phyloP scores from a whole-genome alignment of 805 yeast genomes.

The Yamadazyma akitaensis region DNA sequence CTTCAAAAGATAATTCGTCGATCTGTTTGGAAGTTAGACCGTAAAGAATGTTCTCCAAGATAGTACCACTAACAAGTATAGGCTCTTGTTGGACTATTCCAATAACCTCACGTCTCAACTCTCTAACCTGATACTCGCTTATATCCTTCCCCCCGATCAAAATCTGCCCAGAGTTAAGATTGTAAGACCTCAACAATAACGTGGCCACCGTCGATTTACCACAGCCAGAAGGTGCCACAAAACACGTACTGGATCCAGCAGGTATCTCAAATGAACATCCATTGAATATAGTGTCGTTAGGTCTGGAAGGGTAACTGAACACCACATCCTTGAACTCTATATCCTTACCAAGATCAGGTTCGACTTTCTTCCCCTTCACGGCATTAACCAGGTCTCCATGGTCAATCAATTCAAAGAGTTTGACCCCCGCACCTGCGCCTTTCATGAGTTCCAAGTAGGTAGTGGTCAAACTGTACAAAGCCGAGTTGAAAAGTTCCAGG shows the following conservation, averaged over 20 bases:
- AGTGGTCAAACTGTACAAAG: constrained; percentile 43
- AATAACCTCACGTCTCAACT: constrained; percentile 46
- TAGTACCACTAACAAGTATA: constrained; percentile 51
- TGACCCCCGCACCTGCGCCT: constrained; percentile 46
- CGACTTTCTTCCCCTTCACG: constrained; percentile 24
- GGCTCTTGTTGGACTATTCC: constrained; percentile 67
- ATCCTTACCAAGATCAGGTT: constrained; percentile 21
- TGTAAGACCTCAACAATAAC: constrained; percentile 50
- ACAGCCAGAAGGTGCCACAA: constrained; percentile 59
- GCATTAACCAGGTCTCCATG: constrained; percentile 34
- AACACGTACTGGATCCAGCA: constrained; percentile 37
- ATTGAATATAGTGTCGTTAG: constrained; percentile 32
- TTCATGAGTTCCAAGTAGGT: constrained; percentile 46
- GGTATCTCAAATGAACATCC: constrained; percentile 37
- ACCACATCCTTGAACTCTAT: constrained; percentile 38
- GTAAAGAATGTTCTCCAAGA: constrained; percentile 53
- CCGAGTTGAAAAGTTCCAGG: constrained; percentile 42
- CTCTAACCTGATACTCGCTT: constrained; percentile 44
- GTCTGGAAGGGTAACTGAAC: constrained; percentile 42
- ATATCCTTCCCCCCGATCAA: constrained; percentile 52
- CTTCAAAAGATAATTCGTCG: constrained; percentile 35
- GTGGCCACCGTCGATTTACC: constrained; percentile 61
- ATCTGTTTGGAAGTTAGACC: constrained; percentile 43
- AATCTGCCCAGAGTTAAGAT: constrained; percentile 47
- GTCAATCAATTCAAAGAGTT: constrained; percentile 41